Conservation (phyloP, 129 eudicot genomes). For the Flaveria linearis region DNA sequence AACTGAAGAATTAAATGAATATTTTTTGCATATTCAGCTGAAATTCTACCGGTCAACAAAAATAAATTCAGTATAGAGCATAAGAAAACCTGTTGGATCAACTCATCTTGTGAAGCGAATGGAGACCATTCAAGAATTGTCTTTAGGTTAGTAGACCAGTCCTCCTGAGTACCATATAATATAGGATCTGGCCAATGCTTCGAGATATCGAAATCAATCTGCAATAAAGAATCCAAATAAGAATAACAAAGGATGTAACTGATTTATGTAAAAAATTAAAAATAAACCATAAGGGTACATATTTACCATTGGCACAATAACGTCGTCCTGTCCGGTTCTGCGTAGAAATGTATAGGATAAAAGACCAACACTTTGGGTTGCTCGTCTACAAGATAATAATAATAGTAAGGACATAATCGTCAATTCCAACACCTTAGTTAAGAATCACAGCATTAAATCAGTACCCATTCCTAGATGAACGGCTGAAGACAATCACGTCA, state of each 20-base stretch:
- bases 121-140: conserved; percentile 97
- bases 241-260: not conserved
- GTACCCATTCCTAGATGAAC: conserved; percentile 62
- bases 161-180: conserved; percentile 63
- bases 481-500: conserved; percentile 86
- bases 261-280: not conserved
- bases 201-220: conserved; percentile 91
- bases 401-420: conserved; percentile 20
- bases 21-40: conserved; percentile 19
- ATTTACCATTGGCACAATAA: conserved; percentile 88
- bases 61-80: conserved; percentile 1
- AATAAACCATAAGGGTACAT: not conserved
- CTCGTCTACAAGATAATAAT: conserved; percentile 43
- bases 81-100: conserved; percentile 69
- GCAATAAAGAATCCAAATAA: conserved; percentile 34
- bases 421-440: not conserved
- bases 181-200: conserved; percentile 86
- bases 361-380: conserved; percentile 78
- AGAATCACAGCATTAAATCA: conserved; percentile 20
- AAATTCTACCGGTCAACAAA: conserved; percentile 14
- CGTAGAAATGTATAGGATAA: conserved; percentile 74
- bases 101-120: conserved; percentile 65
- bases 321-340: conserved; percentile 91
- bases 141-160: conserved; percentile 82
- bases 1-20: conserved; percentile 37